Evolutionary conservation across 2,329 filamentous ascomycete genomes (phyloP).

Genomic region (Coniochaeta sp.): DNA sequence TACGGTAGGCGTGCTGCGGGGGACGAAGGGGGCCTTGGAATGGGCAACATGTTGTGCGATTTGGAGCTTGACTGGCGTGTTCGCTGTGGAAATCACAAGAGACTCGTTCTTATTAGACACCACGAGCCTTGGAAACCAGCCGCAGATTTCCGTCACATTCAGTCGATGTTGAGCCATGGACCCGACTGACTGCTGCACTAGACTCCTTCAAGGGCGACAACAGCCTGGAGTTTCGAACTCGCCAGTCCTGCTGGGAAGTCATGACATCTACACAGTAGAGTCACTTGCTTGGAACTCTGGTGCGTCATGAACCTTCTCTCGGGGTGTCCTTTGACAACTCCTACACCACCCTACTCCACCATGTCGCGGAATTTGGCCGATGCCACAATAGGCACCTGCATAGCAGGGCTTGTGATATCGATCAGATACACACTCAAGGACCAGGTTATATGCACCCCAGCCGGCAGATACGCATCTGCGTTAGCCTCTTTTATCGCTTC

Average conservation of each 20-base stretch:
- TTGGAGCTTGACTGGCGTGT: neutral
- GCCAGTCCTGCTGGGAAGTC: neutral
- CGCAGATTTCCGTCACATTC: too few relatives aligned
- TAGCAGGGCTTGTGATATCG: neutral
- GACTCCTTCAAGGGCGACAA: too few relatives aligned
- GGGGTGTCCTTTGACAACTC: neutral
- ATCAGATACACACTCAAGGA: neutral
- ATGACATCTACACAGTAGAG: neutral
- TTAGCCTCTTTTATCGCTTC: neutral
- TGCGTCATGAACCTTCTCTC: neutral
- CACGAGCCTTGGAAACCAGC: too few relatives aligned
- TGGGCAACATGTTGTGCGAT: too few relatives aligned
- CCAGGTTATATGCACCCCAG: neutral
- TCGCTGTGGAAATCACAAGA: neutral
- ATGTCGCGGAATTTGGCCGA: neutral
- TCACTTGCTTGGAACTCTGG: neutral
- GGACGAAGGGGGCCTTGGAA: neutral
- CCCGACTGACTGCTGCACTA: too few relatives aligned
- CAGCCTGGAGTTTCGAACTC: neutral
- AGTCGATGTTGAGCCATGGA: too few relatives aligned
- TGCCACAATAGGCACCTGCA: neutral
- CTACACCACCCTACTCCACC: neutral
- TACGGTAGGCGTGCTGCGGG: too few relatives aligned
- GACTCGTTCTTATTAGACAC: too few relatives aligned
- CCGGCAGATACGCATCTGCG: neutral